A percentile compares a stretch with the other conserved stretches of the same genome.
Conservation (phyloP, 495 filamentous ascomycete genomes). For the Pyrenopolyporus hunteri region DNA sequence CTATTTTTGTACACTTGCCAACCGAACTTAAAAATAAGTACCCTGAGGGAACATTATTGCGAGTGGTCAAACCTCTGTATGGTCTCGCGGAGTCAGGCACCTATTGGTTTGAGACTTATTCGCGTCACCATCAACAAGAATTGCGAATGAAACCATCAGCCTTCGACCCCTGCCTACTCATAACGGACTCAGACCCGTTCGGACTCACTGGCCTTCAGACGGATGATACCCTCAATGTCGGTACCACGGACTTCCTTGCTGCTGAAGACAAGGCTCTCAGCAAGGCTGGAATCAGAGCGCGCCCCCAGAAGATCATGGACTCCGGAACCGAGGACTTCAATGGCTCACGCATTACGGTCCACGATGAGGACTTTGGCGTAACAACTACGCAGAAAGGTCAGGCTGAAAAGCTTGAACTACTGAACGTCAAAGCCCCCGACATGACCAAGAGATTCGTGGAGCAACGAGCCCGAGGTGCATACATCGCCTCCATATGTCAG, state of each 20-base stretch:
- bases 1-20: not conserved
- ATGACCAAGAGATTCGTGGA: not conserved
- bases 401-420: not conserved
- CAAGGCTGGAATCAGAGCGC: not conserved
- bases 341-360: not conserved
- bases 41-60: not conserved
- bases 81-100: not conserved
- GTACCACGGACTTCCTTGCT: not conserved
- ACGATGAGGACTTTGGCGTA: not conserved
- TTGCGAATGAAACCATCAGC: not conserved
- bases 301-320: not conserved
- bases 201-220: not conserved
- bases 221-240: not conserved
- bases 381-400: not conserved
- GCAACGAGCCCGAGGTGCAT: slow-evolving; percentile 8
- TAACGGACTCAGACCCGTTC: not conserved
- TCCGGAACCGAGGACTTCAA: not conserved
- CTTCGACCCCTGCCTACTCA: not conserved
- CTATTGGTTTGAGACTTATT: not conserved
- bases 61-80: not conserved
- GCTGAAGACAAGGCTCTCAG: not conserved
- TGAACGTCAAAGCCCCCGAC: not conserved
- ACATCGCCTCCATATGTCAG: slow-evolving; percentile 8
- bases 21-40: not conserved
- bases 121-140: not conserved